A percentile compares a stretch with the other conserved stretches of the same genome.
Conservation (phyloP, 129 eudicot species). For the Saposhnikovia divaricata region DNA sequence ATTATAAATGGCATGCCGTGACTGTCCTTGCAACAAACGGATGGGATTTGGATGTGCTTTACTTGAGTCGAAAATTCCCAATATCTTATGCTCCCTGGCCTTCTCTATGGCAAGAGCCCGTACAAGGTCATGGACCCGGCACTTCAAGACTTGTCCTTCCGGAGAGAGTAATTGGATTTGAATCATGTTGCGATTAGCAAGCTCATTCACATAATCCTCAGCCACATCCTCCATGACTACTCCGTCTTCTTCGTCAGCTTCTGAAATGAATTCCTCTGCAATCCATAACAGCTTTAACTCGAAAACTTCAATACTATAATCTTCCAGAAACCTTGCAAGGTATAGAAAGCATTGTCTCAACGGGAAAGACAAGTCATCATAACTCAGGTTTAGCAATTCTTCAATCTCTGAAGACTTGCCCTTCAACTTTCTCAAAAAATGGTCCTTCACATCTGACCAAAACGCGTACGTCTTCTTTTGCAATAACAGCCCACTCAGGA, state of each 20-base stretch:
- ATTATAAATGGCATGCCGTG: neutral
- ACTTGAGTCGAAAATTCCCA: neutral
- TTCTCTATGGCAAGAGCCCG: neutral
- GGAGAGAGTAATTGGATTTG: neutral
- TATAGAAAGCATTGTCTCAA: neutral
- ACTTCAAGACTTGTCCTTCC: neutral
- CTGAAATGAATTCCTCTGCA: neutral
- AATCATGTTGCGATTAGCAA: neutral
- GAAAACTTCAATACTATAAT: neutral
- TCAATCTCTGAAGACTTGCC: neutral
- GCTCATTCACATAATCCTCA: neutral
- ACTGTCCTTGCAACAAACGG: neutral
- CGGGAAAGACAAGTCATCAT: neutral
- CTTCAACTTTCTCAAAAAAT: neutral
- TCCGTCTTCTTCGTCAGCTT: neutral
- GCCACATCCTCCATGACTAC: neutral
- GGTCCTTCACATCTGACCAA: neutral
- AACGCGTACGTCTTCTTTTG: neutral
- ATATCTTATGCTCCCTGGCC: neutral
- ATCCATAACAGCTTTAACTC: neutral
- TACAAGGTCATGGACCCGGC: neutral
- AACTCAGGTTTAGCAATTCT: neutral
- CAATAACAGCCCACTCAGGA: neutral
- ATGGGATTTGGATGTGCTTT: neutral
- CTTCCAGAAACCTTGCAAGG: neutral